These are phyloP conservation scores for Termitomyces heimii DNA, from an alignment of 768 basidiomycete species.

Conservation along the genomic window DNA sequence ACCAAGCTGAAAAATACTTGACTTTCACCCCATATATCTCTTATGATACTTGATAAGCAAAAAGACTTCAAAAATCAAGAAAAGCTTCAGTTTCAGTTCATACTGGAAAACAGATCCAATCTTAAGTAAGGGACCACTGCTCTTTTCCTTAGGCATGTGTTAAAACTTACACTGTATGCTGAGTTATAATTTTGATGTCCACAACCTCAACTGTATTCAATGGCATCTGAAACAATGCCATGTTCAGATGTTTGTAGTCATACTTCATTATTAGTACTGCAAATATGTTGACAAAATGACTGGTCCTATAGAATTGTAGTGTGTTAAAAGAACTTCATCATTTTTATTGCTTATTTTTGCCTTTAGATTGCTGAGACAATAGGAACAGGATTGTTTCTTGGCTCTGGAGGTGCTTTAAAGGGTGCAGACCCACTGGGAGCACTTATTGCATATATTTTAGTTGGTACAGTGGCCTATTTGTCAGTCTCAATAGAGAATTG, in stretches of 20 bases:
- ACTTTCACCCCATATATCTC: background rate
- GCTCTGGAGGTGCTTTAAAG: no score
- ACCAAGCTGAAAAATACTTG: no score
- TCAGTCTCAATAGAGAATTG: no score
- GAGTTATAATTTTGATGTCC: slow-evolving; percentile 47
- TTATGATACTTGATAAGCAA: background rate
- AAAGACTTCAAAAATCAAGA: background rate
- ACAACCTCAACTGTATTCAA: slow-evolving; percentile 65
- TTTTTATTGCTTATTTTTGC: background rate
- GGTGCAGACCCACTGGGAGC: no score
- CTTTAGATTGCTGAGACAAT: slow-evolving; percentile 62
- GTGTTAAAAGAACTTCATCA: slow-evolving; percentile 7
- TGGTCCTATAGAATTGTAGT: slow-evolving; percentile 57
- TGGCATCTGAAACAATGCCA: slow-evolving; percentile 70
- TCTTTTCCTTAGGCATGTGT: no score
- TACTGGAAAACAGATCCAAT: background rate
- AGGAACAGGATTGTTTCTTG: slow-evolving; percentile 70
- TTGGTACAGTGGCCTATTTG: no score
- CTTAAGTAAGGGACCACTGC: background rate
- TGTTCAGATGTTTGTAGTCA: slow-evolving; percentile 60
- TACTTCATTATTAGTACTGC: background rate
- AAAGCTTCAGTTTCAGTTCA: background rate
- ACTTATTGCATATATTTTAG: no score
- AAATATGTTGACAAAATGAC: background rate
- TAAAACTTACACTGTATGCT: no score